Evolutionary conservation across 2,329 filamentous ascomycete species (phyloP), one percentile per base, ranked within the genome.

Genomic region (Aspergillus sergii): DNA sequence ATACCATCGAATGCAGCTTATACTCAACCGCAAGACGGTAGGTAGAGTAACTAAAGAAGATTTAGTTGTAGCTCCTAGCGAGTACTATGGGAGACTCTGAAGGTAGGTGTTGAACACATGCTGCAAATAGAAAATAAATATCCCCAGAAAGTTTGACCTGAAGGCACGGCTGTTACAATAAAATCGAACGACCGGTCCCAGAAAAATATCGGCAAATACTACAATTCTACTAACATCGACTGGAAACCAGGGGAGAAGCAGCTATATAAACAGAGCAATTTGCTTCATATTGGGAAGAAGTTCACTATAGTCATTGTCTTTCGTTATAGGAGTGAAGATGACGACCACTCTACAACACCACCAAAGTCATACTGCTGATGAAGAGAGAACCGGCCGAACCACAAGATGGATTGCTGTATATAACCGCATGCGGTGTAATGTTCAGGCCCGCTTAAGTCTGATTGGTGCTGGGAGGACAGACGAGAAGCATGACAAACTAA

Each of bases 1-100:
- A 73, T 41, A 70, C 66, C 51, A 69, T 72, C 36, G 65, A 64
- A 55, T 72, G 67, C 69, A 74, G 70, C 62, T 71, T 55, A 66
- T 61, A 50, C 60, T 75, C 36, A 72, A 72, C 57, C 63, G 67
- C 39, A 69, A 67, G 60, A 34, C 32, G 45, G 67, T 69, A 51
- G 61, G 63, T 56, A 69, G 57, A 58, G 65, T 66, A 39, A 74
- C 71, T 30, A 67, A 71, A 58, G 53, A 69, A 59, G 67, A 72
- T 46, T 46, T 71, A 51, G 65, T 72, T 59, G 53, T 72, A 61
- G 66, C 67, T 59, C 67, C 69, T 61, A 66, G 62, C 57, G 56
- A 63, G 19, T 73, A 69, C 41, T 73, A 64, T 66, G 39, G 65
- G 9, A 62, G 58, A 41, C 8, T 43, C 34, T 71, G 46, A 65